These are phyloP conservation scores for Trametes pubescens DNA, from an alignment of 1,284 basidiomycete species.

Conservation along the genomic window DNA sequence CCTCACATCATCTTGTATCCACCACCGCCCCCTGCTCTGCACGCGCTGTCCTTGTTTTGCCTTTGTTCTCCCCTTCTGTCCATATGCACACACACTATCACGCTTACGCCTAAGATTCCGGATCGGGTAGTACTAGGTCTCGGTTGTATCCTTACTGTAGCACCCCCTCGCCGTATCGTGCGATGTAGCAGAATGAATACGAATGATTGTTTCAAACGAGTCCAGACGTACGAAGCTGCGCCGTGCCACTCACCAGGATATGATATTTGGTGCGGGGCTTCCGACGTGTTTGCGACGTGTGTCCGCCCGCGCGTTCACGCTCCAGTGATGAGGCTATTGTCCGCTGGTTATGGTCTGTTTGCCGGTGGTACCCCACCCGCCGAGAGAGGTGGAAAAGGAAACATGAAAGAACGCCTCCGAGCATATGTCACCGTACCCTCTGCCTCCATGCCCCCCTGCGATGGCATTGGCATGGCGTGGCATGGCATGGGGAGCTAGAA, in stretches of 20 bases:
- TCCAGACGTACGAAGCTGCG: not conserved
- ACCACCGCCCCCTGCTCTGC: conserved; percentile 12
- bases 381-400: not conserved
- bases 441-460: no score
- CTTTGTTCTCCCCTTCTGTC: conserved; percentile 19
- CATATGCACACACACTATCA: conserved; percentile 15
- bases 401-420: no score
- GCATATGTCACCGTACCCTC: no score
- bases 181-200: not conserved
- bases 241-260: not conserved
- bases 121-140: conserved; percentile 15
- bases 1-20: conserved; percentile 20
- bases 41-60: conserved; percentile 7
- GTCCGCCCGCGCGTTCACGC: not conserved
- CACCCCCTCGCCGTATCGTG: conserved; percentile 12
- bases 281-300: not conserved
- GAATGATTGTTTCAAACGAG: not conserved
- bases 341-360: not conserved
- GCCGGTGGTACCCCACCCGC: not conserved
- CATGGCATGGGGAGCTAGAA: not conserved
- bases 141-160: conserved; percentile 27
- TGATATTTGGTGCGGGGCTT: not conserved
- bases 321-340: not conserved
- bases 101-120: not conserved
- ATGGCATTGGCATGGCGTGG: not conserved